Conservation (phyloP, 495 filamentous ascomycete species). For the Hypoxylon intermedium region DNA sequence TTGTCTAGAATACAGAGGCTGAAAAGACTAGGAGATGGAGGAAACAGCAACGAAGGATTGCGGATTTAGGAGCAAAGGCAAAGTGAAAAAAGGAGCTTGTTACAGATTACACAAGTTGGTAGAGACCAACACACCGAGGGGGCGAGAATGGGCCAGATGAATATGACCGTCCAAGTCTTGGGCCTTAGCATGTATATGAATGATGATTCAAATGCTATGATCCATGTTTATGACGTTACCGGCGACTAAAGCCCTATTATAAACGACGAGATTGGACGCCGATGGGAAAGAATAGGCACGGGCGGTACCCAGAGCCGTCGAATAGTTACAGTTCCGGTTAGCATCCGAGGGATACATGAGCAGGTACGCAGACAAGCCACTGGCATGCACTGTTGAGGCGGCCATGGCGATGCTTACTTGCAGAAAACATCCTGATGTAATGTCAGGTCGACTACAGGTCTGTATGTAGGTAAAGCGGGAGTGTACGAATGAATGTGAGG, state of each 20-base stretch:
- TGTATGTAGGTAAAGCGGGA: background rate
- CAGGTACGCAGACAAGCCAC: conserved; percentile 4
- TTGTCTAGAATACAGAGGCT: conserved; percentile 32
- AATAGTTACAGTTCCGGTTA: conserved; percentile 14
- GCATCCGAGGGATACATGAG: conserved; percentile 12
- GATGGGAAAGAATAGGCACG: conserved; percentile 18
- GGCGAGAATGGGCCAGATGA: conserved; percentile 24
- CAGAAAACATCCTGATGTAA: conserved; percentile 21
- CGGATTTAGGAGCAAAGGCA: conserved; percentile 24
- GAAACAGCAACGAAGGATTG: conserved; percentile 27
- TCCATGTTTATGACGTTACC: conserved; percentile 25
- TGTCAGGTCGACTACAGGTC: conserved; percentile 8
- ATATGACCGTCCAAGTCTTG: conserved; percentile 23
- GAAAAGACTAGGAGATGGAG: conserved; percentile 27
- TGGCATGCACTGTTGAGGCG: conserved; percentile 7
- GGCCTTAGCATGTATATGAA: conserved; percentile 15
- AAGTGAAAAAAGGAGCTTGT: conserved; percentile 27
- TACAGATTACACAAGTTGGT: conserved; percentile 24
- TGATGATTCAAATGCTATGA: conserved; percentile 8
- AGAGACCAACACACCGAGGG: conserved; percentile 12
- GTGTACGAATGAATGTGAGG: conserved; percentile 8
- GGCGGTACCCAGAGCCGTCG: conserved; percentile 6
- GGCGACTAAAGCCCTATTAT: conserved; percentile 26
- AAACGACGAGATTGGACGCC: conserved; percentile 16
- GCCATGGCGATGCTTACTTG: conserved; percentile 19